Conservation (phyloP, 2,329 filamentous ascomycete genomes). For the Aspergillus calidoustus region DNA sequence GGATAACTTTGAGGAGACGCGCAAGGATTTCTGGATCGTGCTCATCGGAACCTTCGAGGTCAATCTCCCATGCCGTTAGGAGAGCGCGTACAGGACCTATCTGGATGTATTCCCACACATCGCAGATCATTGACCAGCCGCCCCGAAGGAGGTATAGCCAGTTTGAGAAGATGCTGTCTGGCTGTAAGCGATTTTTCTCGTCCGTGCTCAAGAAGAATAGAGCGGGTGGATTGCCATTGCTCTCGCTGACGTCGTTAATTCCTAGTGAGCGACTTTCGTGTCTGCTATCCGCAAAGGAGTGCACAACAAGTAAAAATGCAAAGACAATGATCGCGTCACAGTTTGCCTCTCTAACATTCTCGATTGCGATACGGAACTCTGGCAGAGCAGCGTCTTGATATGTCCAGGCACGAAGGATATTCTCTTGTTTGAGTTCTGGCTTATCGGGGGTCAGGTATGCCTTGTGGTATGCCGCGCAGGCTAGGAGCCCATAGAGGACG, state of each 20-base stretch:
- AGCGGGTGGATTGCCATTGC: background rate
- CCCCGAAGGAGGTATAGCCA: conserved; percentile 13
- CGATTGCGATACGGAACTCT: conserved; percentile 1
- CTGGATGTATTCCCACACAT: background rate
- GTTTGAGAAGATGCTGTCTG: background rate
- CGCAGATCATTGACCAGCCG: conserved; percentile 15
- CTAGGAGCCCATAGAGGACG: conserved; percentile 7
- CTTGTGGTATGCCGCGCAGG: conserved; percentile 9
- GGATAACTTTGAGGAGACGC: background rate
- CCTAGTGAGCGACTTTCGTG: too few species aligned
- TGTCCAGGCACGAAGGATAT: background rate
- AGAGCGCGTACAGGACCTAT: background rate
- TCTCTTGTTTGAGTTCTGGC: background rate
- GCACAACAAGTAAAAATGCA: conserved; percentile 5
- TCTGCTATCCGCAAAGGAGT: background rate
- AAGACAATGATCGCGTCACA: conserved; percentile 11
- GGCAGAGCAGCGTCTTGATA: conserved; percentile 8
- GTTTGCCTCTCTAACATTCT: background rate
- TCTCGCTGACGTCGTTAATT: background rate
- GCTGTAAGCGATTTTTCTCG: background rate
- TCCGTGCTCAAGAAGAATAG: background rate
- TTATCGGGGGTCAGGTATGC: background rate
- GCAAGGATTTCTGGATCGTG: background rate
- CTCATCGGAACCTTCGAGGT: background rate
- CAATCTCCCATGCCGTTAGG: background rate